Percentiles rank a stretch among this genome's conserved stretches.
Conservation (phyloP, 164 flowering plant species). For the Sedum album region DNA sequence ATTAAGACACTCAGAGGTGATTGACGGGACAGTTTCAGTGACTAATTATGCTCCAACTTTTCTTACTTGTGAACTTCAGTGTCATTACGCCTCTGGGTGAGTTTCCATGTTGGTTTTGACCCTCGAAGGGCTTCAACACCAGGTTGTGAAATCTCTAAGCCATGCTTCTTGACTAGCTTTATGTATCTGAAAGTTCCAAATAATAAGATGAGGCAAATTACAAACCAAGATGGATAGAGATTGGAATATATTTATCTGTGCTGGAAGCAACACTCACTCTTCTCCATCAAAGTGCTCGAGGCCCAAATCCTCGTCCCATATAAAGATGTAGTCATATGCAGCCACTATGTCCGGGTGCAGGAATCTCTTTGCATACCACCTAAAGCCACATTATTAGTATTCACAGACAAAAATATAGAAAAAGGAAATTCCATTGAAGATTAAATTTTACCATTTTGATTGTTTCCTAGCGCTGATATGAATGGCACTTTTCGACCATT, state of each 20-base stretch:
- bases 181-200: slow-evolving; percentile 46
- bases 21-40: not conserved
- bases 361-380: slow-evolving; percentile 99
- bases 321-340: slow-evolving; percentile 79
- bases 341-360: slow-evolving; percentile 95
- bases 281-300: slow-evolving; percentile 85
- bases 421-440: not conserved
- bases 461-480: slow-evolving; percentile 75
- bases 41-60: slow-evolving; percentile 11
- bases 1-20: not conserved
- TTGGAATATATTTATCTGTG: not conserved
- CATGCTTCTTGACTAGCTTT: slow-evolving; percentile 67
- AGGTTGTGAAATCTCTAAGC: slow-evolving; percentile 94
- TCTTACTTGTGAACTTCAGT: slow-evolving; percentile 98
- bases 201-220: not conserved
- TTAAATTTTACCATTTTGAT: slow-evolving; percentile 80
- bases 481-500: slow-evolving; percentile 88
- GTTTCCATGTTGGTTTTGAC: slow-evolving; percentile 54
- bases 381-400: slow-evolving; percentile 16
- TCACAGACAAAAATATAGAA: not conserved
- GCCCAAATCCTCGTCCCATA: slow-evolving; percentile 99
- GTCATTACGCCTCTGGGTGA: slow-evolving; percentile 71
- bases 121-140: slow-evolving; percentile 64
- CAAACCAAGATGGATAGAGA: not conserved
- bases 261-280: slow-evolving; percentile 41